Conservation (phyloP, 345 rosid genomes). For the Salix viminalis region DNA sequence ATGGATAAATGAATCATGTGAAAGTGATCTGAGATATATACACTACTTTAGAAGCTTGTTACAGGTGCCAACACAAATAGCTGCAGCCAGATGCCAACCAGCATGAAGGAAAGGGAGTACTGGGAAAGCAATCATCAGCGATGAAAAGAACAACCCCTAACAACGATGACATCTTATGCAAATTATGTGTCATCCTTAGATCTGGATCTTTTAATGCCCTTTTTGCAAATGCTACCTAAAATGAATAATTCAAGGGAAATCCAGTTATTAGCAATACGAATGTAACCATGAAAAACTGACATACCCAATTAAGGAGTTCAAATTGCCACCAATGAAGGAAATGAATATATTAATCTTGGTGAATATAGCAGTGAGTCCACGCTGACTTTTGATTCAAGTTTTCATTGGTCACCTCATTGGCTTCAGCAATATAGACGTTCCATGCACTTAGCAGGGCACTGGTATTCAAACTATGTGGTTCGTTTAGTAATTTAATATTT, state of each 20-base stretch:
- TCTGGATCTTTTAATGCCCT: constrained; percentile 74
- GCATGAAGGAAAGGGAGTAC: constrained; percentile 85
- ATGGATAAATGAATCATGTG: not conserved
- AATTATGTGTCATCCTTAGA: constrained; percentile 58
- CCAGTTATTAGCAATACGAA: not conserved
- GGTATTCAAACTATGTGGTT: not conserved
- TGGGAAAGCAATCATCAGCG: constrained; percentile 79
- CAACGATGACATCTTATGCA: constrained; percentile 85
- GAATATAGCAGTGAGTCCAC: not conserved
- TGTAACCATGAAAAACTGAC: not conserved
- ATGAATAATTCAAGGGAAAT: not conserved
- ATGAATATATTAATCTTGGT: not conserved
- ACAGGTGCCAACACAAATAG: constrained; percentile 84
- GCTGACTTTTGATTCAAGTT: not conserved
- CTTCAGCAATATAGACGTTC: not conserved
- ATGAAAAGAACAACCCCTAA: constrained; percentile 79
- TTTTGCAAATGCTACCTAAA: constrained; percentile 80
- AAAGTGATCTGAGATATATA: constrained; percentile 2
- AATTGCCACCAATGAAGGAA: not conserved
- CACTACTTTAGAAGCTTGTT: constrained; percentile 80
- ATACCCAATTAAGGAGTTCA: not conserved
- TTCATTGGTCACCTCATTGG: not conserved
- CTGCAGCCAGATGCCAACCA: constrained; percentile 98
- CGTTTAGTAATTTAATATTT: too few species aligned
- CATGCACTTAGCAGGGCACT: not conserved